Evolutionary conservation across 768 basidiomycete species (phyloP).

Genomic region (Boletus bicolor): DNA sequence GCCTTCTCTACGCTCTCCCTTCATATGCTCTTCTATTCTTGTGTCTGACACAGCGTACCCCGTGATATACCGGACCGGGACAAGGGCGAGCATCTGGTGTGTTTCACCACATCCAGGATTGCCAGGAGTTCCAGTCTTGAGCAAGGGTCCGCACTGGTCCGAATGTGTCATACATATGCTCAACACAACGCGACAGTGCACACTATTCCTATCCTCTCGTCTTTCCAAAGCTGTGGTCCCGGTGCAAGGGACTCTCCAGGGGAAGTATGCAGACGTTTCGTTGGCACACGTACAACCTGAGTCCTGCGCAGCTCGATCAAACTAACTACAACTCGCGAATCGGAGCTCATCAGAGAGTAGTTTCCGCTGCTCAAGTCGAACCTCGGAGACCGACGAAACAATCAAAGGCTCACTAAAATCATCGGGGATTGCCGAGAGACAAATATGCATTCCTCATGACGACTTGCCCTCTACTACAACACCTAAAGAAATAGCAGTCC

Average conservation of each 20-base stretch:
- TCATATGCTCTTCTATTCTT: background rate
- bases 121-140: background rate
- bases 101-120: background rate
- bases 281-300: too few relatives aligned
- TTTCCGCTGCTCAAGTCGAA: too few relatives aligned
- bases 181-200: background rate
- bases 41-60: background rate
- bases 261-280: background rate
- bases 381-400: too few relatives aligned
- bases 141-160: background rate
- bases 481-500: background rate
- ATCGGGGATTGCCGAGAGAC: background rate
- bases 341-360: too few relatives aligned
- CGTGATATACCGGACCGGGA: background rate
- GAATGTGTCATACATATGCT: background rate
- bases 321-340: too few relatives aligned
- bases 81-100: background rate
- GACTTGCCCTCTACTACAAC: background rate
- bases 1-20: background rate
- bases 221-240: background rate
- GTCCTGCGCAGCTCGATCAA: too few relatives aligned
- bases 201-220: background rate
- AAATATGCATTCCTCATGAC: background rate
- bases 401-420: background rate
- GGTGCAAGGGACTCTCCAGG: background rate